Percentiles rank a stretch among this genome's conserved stretches.
Conservation (phyloP, 2,329 filamentous ascomycete genomes). For the Microcyclosporella mali region DNA sequence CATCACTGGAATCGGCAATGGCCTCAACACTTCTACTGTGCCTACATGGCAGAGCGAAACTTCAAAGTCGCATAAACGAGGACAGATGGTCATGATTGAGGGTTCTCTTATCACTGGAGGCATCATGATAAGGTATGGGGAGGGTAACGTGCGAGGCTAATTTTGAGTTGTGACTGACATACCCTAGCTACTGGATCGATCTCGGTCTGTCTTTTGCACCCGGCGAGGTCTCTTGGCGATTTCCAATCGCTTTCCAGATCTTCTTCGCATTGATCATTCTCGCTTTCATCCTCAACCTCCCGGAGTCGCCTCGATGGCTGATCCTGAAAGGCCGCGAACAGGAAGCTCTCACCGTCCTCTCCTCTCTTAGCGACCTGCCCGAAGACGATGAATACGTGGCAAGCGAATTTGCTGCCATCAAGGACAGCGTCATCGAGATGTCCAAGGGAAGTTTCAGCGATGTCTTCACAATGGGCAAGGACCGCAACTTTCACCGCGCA, state of each 20-base stretch:
- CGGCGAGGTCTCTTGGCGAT: conserved; percentile 43
- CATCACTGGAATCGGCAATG: conserved; percentile 49
- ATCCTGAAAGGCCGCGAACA: conserved; percentile 30
- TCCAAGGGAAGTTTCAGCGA: conserved; percentile 24
- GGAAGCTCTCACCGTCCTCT: conserved; percentile 28
- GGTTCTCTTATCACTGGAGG: conserved; percentile 40
- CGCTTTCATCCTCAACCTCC: conserved; percentile 38
- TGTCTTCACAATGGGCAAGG: conserved; percentile 35
- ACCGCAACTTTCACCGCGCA: conserved; percentile 41
- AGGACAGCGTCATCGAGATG: conserved; percentile 33
- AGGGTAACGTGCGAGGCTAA: not conserved
- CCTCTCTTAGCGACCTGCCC: conserved; percentile 32
- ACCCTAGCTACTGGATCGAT: conserved; percentile 45
- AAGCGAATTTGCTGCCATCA: conserved; percentile 29
- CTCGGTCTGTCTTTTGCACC: conserved; percentile 39
- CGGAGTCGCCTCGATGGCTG: conserved; percentile 42
- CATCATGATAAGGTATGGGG: conserved; percentile 12
- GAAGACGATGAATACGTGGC: conserved; percentile 25
- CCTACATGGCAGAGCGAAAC: conserved; percentile 50
- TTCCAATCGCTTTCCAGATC: conserved; percentile 50
- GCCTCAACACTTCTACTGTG: conserved; percentile 43
- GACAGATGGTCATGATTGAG: conserved; percentile 35
- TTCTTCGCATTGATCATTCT: conserved; percentile 44
- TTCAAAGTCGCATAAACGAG: conserved; percentile 44
- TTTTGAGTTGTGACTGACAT: not conserved